Conservation (phyloP, 2,329 filamentous ascomycete species). For the Neocucurbitaria cava region DNA sequence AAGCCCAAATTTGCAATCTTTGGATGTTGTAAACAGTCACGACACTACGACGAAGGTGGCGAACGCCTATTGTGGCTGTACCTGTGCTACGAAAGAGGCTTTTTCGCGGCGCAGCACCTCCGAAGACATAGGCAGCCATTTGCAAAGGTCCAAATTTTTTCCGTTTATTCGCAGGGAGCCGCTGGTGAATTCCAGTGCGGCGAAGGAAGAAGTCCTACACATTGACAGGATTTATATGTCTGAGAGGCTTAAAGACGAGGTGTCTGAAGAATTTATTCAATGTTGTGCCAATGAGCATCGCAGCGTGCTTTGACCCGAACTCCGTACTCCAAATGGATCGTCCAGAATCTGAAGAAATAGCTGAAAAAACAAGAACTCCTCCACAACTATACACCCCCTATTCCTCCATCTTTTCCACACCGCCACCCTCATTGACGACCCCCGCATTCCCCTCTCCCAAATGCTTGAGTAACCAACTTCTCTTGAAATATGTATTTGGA, state of each 20-base stretch:
- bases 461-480: slow-evolving; percentile 88
- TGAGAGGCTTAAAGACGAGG: no score
- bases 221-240: no score
- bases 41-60: no score
- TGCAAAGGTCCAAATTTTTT: no score
- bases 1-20: background rate
- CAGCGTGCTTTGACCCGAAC: background rate
- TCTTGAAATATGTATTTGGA: slow-evolving; percentile 97
- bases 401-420: slow-evolving; percentile 45
- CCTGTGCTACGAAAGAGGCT: no score
- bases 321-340: background rate
- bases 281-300: background rate
- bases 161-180: no score
- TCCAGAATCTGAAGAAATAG: background rate
- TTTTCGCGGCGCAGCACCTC: no score
- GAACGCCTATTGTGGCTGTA: no score
- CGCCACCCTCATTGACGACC: slow-evolving; percentile 24
- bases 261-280: no score
- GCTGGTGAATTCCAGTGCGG: no score
- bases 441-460: slow-evolving; percentile 59
- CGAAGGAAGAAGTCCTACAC: no score
- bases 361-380: background rate
- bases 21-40: background rate
- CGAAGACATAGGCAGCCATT: no score
- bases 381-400: slow-evolving; percentile 13